phyloP scores from a whole-genome alignment of 2,329 filamentous ascomycete genomes.

The Torrubiellomyces zombiae region DNA sequence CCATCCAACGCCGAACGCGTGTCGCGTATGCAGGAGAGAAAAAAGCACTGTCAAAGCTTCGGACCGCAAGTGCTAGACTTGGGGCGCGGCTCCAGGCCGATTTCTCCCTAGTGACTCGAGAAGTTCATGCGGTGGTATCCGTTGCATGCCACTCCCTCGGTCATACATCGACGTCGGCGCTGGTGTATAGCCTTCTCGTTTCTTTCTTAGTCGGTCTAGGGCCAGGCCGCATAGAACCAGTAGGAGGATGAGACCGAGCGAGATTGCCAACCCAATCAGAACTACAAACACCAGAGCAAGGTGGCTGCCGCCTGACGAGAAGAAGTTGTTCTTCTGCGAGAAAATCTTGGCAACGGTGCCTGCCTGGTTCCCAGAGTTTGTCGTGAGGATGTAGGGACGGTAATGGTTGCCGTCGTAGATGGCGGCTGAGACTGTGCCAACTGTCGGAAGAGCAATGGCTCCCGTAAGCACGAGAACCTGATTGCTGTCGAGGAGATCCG shows the following conservation, averaged over 20 bases:
- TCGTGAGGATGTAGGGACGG: constrained; percentile 66
- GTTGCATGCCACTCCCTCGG: constrained; percentile 37
- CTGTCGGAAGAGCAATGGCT: constrained; percentile 54
- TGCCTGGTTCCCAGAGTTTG: constrained; percentile 41
- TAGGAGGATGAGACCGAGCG: constrained; percentile 60
- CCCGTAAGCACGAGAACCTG: constrained; percentile 76
- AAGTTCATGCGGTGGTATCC: constrained; percentile 44
- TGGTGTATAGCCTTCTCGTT: constrained; percentile 64
- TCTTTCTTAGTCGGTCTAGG: constrained; percentile 60
- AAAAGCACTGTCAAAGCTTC: background rate
- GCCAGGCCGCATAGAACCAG: constrained; percentile 60
- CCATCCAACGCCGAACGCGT: constrained; percentile 23
- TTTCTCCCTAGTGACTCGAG: constrained; percentile 35
- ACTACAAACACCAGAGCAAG: constrained; percentile 64
- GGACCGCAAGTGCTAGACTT: constrained; percentile 22
- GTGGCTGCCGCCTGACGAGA: constrained; percentile 39
- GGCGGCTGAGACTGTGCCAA: constrained; percentile 71
- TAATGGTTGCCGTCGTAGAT: constrained; percentile 73
- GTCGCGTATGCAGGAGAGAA: no score
- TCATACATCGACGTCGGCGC: constrained; percentile 53
- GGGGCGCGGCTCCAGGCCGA: constrained; percentile 27
- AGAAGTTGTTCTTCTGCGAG: constrained; percentile 64
- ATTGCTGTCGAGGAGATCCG: constrained; percentile 44
- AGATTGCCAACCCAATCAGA: constrained; percentile 63
- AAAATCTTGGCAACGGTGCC: constrained; percentile 73